Conservation (phyloP, 1,284 basidiomycete genomes). For the Tetrapyrgos nigripes region DNA sequence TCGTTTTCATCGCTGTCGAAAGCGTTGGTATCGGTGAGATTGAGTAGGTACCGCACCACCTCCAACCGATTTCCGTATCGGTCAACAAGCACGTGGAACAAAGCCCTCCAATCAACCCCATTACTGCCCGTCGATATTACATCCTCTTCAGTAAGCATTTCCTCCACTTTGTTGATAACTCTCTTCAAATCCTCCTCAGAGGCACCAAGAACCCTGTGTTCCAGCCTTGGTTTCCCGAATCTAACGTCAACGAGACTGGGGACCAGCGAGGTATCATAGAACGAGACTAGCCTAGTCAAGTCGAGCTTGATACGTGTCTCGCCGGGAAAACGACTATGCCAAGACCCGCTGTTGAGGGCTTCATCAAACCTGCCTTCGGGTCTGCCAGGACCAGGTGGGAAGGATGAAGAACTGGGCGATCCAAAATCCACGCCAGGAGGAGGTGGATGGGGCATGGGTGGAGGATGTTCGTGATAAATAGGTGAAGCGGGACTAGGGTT, state of each 20-base stretch:
- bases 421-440: too few species aligned
- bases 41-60: constrained; percentile 42
- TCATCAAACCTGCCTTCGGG: constrained; percentile 16
- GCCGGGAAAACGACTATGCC: constrained; percentile 49
- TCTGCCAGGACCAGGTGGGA: not conserved
- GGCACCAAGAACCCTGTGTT: constrained; percentile 39
- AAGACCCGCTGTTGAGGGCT: constrained; percentile 40
- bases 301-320: constrained; percentile 52
- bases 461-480: too few species aligned
- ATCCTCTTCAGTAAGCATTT: constrained; percentile 18
- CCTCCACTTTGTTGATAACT: constrained; percentile 30
- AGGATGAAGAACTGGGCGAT: too few species aligned
- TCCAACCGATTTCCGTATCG: constrained; percentile 52
- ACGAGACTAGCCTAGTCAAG: constrained; percentile 45
- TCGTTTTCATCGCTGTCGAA: not conserved
- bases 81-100: constrained; percentile 47
- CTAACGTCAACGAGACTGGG: constrained; percentile 42
- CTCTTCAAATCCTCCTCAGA: constrained; percentile 20
- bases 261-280: constrained; percentile 48
- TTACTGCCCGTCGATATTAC: constrained; percentile 22
- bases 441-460: too few species aligned
- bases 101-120: constrained; percentile 50
- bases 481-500: too few species aligned
- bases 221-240: constrained; percentile 33
- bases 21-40: constrained; percentile 18